Evolutionary conservation across 371 early-diverging fungal species (phyloP), one percentile per base, ranked within the genome.

Genomic region (Saksenaea vasiformis): DNA sequence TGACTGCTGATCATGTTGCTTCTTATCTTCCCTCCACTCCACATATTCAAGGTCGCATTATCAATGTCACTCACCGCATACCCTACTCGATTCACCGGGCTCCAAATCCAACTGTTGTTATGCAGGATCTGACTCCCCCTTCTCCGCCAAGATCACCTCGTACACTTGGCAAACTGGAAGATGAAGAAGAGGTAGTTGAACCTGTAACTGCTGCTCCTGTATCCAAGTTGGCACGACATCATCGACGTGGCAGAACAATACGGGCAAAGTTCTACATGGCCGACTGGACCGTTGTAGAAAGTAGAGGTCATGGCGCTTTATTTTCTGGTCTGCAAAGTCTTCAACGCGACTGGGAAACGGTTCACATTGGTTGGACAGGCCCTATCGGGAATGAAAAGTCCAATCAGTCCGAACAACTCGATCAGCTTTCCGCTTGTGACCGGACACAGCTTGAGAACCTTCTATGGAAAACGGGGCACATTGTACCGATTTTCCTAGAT

Each of bases 401-500:
- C 35, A 67, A 53, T 24, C 51, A 61, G 38, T 17, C 31, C 17
- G 61, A 65, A 0, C 37, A 35, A 35, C 36, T 56, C 14, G 61
- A 65, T 54, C 56, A 67, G 7, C 57, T 70, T 14, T 37, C 55
- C 17, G 43, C 15, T 3, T 39, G 58, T 7, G 72, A 75, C 53
- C 78, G 71, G 54, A 58, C 60, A 8, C 47, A 61, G 7, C 61
- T 88, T 56, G 64, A 68, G 60, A 62, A 77, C 31, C 56, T 72
- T 58, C 74, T 90, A 22, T 64, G 68, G 58, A 69, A 83, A 36
- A 63, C 69, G 5, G 61, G 63, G n/a, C 70, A 73, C 54, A 85
- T 81, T 41, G 74, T 87, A 14, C 94, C 95, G 26, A 87, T 95
- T 17, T 87, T 92, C 64, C 65, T 95, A 55, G 87, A 88, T 19